phyloP scores from a whole-genome alignment of 257 asterid species.

The Scutellaria minor region DNA sequence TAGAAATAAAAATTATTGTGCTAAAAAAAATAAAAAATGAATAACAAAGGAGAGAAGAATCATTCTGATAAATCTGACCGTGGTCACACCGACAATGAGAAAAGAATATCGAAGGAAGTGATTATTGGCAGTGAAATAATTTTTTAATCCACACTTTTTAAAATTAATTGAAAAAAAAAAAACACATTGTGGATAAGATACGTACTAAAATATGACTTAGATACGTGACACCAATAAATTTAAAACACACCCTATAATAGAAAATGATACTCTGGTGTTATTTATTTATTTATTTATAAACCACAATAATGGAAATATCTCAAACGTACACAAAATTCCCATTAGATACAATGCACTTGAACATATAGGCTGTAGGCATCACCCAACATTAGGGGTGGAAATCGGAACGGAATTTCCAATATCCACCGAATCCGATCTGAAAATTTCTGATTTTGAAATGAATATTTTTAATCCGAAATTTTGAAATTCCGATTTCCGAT shows the following conservation, averaged over 20 bases:
- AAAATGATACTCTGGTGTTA: not conserved
- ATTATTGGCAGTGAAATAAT: constrained; percentile 12
- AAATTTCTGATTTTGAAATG: too few relatives aligned
- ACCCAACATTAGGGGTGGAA: too few relatives aligned
- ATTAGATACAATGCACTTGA: constrained; percentile 35
- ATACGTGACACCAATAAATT: not conserved
- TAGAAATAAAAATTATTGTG: too few relatives aligned
- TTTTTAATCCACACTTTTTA: not conserved
- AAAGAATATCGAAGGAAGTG: not conserved
- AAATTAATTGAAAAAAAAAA: not conserved
- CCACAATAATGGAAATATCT: not conserved
- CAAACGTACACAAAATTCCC: not conserved
- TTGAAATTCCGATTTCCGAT: too few relatives aligned
- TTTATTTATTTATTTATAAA: not conserved
- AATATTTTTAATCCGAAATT: too few relatives aligned
- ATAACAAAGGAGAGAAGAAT: not conserved
- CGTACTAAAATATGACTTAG: not conserved
- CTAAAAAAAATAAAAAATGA: not conserved
- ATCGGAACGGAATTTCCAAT: too few relatives aligned
- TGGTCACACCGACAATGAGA: constrained; percentile 19
- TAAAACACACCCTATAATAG: not conserved
- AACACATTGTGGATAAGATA: constrained; percentile 16
- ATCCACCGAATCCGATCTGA: too few relatives aligned
- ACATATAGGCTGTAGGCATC: not conserved
- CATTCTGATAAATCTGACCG: not conserved